Conservation (phyloP, 225 moss, liverwort and hornwort genomes). For the Neckera pumila region DNA sequence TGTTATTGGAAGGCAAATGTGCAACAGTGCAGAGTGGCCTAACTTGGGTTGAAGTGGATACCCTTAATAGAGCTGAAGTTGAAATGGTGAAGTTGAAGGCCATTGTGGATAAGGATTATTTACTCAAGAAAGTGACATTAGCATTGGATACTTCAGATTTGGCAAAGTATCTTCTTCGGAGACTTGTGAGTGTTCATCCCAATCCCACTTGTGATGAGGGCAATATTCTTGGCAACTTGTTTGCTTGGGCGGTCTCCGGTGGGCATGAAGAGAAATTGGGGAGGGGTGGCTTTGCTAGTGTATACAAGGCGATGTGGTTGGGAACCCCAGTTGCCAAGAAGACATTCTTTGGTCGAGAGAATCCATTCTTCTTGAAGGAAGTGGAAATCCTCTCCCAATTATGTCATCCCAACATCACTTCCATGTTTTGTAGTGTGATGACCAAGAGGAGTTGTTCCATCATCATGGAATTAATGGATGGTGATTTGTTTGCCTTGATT, state of each 20-base stretch:
- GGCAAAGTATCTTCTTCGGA: background rate
- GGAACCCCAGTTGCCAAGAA: background rate
- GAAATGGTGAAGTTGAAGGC: background rate
- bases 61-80: background rate
- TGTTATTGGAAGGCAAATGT: background rate
- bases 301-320: background rate
- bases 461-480: background rate
- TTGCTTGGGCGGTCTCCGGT: background rate
- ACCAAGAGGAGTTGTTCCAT: background rate
- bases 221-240: background rate
- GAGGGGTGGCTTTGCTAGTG: background rate
- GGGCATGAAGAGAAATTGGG: background rate
- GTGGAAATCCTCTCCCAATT: background rate
- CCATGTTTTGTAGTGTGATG: background rate
- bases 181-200: background rate
- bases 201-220: background rate
- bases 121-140: background rate
- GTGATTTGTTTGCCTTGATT: background rate
- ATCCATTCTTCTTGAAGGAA: background rate
- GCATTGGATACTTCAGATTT: background rate
- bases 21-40: background rate
- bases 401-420: background rate
- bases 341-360: background rate
- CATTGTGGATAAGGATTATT: background rate
- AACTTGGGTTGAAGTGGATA: no score